These are phyloP conservation scores for Daldinia bambusicola DNA, from an alignment of 495 filamentous ascomycete genomes.

Conservation along the genomic window DNA sequence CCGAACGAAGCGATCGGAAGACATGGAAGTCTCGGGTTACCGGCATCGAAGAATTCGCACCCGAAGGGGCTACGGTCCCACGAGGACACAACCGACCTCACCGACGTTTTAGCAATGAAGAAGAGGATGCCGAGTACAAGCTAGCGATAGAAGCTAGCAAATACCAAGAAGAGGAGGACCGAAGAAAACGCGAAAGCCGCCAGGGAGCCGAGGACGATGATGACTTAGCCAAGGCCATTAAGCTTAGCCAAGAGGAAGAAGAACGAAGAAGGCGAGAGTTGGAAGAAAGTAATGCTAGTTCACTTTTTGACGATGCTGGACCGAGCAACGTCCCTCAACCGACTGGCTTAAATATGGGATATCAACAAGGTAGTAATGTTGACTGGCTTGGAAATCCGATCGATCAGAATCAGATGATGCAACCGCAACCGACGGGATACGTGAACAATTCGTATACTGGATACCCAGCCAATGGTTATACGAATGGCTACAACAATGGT, in stretches of 20 bases:
- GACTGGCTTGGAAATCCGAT: slow-evolving; percentile 98
- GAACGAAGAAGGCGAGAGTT: slow-evolving; percentile 88
- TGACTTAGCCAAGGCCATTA: slow-evolving; percentile 94
- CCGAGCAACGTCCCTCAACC: slow-evolving; percentile 73
- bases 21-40: slow-evolving; percentile 96
- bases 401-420: slow-evolving; percentile 70
- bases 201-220: slow-evolving; percentile 75
- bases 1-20: slow-evolving; percentile 90
- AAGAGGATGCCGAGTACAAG: slow-evolving; percentile 92
- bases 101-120: slow-evolving; percentile 65
- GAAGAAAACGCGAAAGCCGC: slow-evolving; percentile 78
- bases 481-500: slow-evolving; percentile 45
- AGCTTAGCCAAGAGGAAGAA: slow-evolving; percentile 91
- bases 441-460: slow-evolving; percentile 87
- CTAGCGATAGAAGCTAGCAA: slow-evolving; percentile 97
- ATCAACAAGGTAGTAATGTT: slow-evolving; percentile 93
- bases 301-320: slow-evolving; percentile 85
- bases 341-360: slow-evolving; percentile 93
- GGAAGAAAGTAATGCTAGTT: slow-evolving; percentile 86
- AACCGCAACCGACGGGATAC: slow-evolving; percentile 84
- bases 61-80: slow-evolving; percentile 44
- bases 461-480: slow-evolving; percentile 65
- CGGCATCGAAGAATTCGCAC: slow-evolving; percentile 84
- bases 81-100: slow-evolving; percentile 55
- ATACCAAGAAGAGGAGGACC: slow-evolving; percentile 92